Base-by-base conservation (phyloP, 352 stramenopile species). In the Pythium phragmiticola region DNA sequence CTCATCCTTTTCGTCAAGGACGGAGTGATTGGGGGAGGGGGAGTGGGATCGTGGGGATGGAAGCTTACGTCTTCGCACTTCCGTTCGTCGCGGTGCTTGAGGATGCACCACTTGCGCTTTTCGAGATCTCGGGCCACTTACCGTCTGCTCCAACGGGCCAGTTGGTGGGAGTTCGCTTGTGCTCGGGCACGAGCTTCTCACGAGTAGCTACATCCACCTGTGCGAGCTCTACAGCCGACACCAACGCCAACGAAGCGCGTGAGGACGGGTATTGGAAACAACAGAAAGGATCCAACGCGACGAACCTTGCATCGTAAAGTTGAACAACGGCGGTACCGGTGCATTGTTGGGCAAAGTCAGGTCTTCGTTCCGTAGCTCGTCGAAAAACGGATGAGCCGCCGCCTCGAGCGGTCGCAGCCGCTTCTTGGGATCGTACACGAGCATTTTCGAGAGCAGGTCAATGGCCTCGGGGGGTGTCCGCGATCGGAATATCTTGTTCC, bases 301-400 rank as follows among this genome's bases (percentile, higher is more conserved):
- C 34, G 34, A 9, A 95, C 87, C 87, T 87, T 94, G 76, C 60
- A 88, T 71, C 21, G 94, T 97, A 78, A 98, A 98, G 78, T 98
- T 95, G 82, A 98, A 98, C 13, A 98, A 73, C 48, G 87, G 80
- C 1, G 90, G 88, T 14, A 92, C 69, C 0, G 86, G 66, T n/a
- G 77, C 72, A 39, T 95, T 80, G 60, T 95, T 87, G 26, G 97
- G 96, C 23, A 99, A 74, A 42, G 73, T 76, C 33, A 94, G 61
- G 41, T 72, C 69, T 61, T 90, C 77, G 67, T 96, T 75, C 47
- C 96, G 82, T 28, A 99, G 79, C 69, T 99, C 98, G 68, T 99
- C 96, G 69, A 99, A 99, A 72, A 99, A 99, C 19, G 92, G 77
- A 76, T 99, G 97, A 4, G 88, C 89, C 53, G 89, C 77, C 21